Conservation (phyloP, 306 rosid genomes). For the Oemleria cerasiformis region DNA sequence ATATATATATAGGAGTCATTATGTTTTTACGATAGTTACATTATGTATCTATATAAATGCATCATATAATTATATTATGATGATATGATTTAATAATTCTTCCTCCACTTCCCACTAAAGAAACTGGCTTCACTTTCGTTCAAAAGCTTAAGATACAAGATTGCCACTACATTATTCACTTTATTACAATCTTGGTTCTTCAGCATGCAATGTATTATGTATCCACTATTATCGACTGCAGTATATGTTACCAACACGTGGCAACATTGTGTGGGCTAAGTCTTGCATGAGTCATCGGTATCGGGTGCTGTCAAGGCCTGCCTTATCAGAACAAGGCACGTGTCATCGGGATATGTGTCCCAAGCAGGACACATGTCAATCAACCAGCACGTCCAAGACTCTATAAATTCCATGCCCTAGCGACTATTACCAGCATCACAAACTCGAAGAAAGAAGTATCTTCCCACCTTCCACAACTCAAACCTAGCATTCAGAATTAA, state of each 20-base stretch:
- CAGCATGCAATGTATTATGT: no score
- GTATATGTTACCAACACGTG: slow-evolving; percentile 32
- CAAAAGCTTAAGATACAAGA: no score
- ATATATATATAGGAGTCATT: no score
- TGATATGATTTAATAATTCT: no score
- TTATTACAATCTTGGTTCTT: no score
- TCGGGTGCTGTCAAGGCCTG: background rate
- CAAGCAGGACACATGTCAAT: slow-evolving; percentile 29
- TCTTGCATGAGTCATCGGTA: background rate
- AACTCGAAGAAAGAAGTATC: background rate
- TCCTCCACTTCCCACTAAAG: no score
- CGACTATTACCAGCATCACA: background rate
- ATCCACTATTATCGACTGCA: no score
- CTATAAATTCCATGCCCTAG: background rate
- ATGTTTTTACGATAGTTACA: no score
- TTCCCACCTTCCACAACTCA: background rate
- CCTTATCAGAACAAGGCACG: slow-evolving; percentile 28
- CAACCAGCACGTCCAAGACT: background rate
- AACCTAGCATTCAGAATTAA: background rate
- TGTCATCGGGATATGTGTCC: slow-evolving; percentile 33
- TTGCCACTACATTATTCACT: no score
- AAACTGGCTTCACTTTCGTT: no score
- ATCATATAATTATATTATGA: no score
- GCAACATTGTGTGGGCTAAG: slow-evolving; percentile 26
- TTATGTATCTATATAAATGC: no score